Percentiles rank a stretch among this genome's conserved stretches.
Conservation (phyloP, 352 stramenopile species). For the Phytopythium chamaehyphon region DNA sequence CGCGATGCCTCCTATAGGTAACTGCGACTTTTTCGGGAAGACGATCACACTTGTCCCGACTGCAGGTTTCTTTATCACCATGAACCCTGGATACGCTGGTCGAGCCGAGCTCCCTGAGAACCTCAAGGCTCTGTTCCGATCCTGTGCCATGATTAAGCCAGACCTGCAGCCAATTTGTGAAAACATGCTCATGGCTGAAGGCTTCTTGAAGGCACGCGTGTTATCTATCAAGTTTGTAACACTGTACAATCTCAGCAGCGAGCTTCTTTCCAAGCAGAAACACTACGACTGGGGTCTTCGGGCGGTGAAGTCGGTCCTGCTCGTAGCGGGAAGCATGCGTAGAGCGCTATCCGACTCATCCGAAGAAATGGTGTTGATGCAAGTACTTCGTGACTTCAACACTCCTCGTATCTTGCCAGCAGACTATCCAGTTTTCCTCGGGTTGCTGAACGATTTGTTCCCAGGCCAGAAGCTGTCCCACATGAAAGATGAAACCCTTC, state of each 20-base stretch:
- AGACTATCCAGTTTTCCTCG: conserved; percentile 93
- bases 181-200: conserved; percentile 95
- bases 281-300: conserved; percentile 96
- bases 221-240: conserved; percentile 90
- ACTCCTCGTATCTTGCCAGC: conserved; percentile 91
- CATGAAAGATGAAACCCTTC: conserved; percentile 40
- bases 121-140: conserved; percentile 90
- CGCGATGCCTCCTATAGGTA: conserved; percentile 39
- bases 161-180: conserved; percentile 91
- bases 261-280: conserved; percentile 84
- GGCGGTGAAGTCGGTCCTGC: conserved; percentile 95
- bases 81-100: conserved; percentile 92
- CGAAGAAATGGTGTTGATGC: conserved; percentile 93
- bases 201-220: conserved; percentile 81
- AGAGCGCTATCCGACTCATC: conserved; percentile 72
- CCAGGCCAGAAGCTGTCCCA: conserved; percentile 43
- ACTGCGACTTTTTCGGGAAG: conserved; percentile 90
- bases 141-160: conserved; percentile 91
- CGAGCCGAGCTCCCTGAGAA: conserved; percentile 91
- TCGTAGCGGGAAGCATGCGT: conserved; percentile 92
- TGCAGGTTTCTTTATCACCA: conserved; percentile 92
- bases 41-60: conserved; percentile 80
- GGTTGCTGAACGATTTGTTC: conserved; percentile 93
- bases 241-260: conserved; percentile 83
- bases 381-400: conserved; percentile 96